These are phyloP conservation scores for Aureobasidium sp. DNA, from an alignment of 2,329 filamentous ascomycete genomes.

Conservation along the genomic window DNA sequence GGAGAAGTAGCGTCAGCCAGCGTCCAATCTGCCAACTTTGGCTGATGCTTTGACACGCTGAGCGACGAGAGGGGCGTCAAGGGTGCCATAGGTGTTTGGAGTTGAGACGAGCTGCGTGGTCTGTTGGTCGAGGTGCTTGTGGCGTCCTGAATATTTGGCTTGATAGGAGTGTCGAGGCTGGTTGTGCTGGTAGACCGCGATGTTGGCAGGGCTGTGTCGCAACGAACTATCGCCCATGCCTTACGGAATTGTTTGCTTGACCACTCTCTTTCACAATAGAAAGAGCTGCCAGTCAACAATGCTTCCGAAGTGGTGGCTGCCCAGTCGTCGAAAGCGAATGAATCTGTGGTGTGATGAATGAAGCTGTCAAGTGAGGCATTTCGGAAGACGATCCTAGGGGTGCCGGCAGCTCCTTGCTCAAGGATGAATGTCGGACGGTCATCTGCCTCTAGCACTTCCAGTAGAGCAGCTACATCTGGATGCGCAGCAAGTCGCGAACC, in stretches of 20 bases:
- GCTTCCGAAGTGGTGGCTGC: not conserved
- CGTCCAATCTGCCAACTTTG: not conserved
- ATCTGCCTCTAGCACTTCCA: not conserved
- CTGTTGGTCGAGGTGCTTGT: not conserved
- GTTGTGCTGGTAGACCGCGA: not conserved
- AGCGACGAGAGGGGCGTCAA: not conserved
- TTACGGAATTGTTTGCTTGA: not conserved
- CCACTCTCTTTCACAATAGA: not conserved
- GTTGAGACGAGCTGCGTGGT: not conserved
- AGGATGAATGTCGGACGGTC: constrained; percentile 7
- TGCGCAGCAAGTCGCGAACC: not conserved
- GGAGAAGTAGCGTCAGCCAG: not conserved
- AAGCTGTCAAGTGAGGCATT: not conserved
- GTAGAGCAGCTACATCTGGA: not conserved
- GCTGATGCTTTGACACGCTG: not conserved
- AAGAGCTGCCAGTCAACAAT: not conserved
- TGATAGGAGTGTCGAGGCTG: not conserved
- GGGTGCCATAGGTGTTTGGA: not conserved
- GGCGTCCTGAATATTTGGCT: not conserved
- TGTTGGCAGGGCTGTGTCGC: not conserved
- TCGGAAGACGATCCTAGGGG: not conserved
- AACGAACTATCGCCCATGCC: not conserved
- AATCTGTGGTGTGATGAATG: not conserved
- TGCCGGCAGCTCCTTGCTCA: not conserved
- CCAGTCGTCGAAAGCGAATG: not conserved